These are phyloP conservation scores for Graphiopsis chlorocephala DNA, from an alignment of 2,329 filamentous ascomycete species.

Conservation along the genomic window DNA sequence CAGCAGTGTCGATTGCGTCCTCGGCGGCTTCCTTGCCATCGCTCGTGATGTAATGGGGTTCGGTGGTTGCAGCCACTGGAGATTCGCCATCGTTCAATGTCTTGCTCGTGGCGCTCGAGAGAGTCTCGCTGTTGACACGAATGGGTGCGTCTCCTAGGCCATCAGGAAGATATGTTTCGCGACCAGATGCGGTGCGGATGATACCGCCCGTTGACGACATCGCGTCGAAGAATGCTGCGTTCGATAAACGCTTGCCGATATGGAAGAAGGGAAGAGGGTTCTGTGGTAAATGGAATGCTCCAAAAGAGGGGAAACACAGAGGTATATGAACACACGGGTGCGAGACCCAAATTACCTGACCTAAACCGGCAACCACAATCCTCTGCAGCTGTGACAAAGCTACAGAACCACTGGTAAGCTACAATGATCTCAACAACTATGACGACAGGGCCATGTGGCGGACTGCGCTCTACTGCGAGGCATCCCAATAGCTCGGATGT, in stretches of 20 bases:
- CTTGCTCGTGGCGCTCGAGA: slow-evolving; percentile 13
- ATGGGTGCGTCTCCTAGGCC: slow-evolving; percentile 8
- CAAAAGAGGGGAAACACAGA: not conserved
- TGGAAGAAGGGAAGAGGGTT: not conserved
- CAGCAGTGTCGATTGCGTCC: slow-evolving; percentile 18
- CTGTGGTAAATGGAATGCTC: not conserved
- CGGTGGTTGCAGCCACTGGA: not conserved
- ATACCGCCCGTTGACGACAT: slow-evolving; percentile 19
- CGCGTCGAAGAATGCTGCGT: not conserved
- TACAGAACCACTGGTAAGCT: not conserved
- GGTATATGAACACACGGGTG: slow-evolving; percentile 13
- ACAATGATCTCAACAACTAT: slow-evolving; percentile 4
- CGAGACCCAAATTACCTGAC: not conserved
- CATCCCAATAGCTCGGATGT: slow-evolving; percentile 9
- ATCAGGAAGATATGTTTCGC: slow-evolving; percentile 21
- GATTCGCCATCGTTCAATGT: slow-evolving; percentile 15
- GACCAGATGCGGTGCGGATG: slow-evolving; percentile 21
- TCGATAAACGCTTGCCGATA: not conserved
- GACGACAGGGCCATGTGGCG: slow-evolving; percentile 13
- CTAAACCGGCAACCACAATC: not conserved
- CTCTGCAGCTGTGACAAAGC: slow-evolving; percentile 11
- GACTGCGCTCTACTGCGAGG: not conserved
- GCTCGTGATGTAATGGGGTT: slow-evolving; percentile 24
- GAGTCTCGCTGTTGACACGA: slow-evolving; percentile 9
- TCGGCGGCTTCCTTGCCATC: slow-evolving; percentile 30